A percentile compares a stretch with the other conserved stretches of the same genome.
These are phyloP conservation scores for Strobilomyces confusus DNA, from an alignment of 768 basidiomycete species.

Conservation along the genomic window DNA sequence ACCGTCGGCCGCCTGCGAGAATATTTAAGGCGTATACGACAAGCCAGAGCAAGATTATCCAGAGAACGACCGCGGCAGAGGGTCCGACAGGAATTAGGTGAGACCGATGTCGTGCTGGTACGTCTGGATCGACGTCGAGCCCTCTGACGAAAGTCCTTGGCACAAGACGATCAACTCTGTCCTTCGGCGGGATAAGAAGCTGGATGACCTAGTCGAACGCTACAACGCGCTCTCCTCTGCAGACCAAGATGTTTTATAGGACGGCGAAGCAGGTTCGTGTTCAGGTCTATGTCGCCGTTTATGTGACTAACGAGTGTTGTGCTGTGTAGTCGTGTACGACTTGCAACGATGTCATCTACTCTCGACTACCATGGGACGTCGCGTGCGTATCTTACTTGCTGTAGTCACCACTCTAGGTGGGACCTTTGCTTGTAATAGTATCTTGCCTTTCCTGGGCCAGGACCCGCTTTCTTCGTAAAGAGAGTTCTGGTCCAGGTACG, in stretches of 20 bases:
- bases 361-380: conserved; percentile 16
- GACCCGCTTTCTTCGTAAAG: background rate
- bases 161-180: conserved; percentile 99
- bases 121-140: conserved; percentile 28
- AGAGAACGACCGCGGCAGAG: conserved; percentile 39
- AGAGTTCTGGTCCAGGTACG: background rate
- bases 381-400: conserved; percentile 18
- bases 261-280: conserved; percentile 91
- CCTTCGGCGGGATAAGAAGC: conserved; percentile 91
- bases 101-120: conserved; percentile 97
- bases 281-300: background rate
- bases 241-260: conserved; percentile 99
- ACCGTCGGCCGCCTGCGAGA: conserved; percentile 12
- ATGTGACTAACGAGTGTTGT: conserved; percentile 9
- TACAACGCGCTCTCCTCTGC: conserved; percentile 82
- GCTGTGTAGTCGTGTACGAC: conserved; percentile 74
- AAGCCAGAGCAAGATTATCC: conserved; percentile 24
- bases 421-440: conserved; percentile 6
- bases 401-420: conserved; percentile 1
- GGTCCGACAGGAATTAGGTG: conserved; percentile 96
- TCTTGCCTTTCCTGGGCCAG: conserved; percentile 4
- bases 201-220: conserved; percentile 92
- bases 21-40: conserved; percentile 23
- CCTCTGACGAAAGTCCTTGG: conserved; percentile 37
- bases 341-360: conserved; percentile 8